Evolutionary conservation across 352 stramenopile genomes (phyloP).

Genomic region (Globisporangium abappressorium): DNA sequence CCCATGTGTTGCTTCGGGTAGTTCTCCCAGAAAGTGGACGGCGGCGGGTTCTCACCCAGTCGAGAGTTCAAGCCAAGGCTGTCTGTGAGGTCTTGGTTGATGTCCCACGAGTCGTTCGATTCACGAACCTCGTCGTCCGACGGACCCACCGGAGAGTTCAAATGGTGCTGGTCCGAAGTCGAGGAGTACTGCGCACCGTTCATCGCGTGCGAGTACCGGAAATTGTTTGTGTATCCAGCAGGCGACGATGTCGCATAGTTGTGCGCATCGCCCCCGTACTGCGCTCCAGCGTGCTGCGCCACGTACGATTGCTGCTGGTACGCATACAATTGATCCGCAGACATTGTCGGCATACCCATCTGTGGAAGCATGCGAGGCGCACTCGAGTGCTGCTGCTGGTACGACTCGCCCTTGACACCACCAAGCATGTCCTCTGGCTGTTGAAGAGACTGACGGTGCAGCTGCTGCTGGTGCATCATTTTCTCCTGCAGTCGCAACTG

Average conservation of each 20-base stretch:
- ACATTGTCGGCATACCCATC: slow-evolving; percentile 9
- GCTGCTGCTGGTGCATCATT: slow-evolving; percentile 54
- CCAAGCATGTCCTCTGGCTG: slow-evolving; percentile 28
- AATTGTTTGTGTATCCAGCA: slow-evolving; percentile 14
- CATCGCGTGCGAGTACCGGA: slow-evolving; percentile 11
- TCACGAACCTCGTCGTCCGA: slow-evolving; percentile 23
- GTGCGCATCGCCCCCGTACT: slow-evolving; percentile 8
- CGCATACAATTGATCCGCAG: slow-evolving; percentile 12
- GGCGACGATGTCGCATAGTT: slow-evolving; percentile 10
- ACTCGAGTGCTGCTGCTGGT: slow-evolving; percentile 3
- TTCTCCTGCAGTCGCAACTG: slow-evolving; percentile 64
- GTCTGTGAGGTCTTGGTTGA: slow-evolving; percentile 23
- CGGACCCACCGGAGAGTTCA: slow-evolving; percentile 8
- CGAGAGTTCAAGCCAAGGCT: slow-evolving; percentile 18
- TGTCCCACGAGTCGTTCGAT: slow-evolving; percentile 29
- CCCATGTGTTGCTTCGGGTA: slow-evolving; percentile 32
- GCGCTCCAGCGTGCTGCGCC: slow-evolving; percentile 9
- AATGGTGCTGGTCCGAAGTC: slow-evolving; percentile 8
- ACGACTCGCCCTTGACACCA: slow-evolving; percentile 17
- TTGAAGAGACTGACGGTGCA: slow-evolving; percentile 62
- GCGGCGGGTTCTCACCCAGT: slow-evolving; percentile 40
- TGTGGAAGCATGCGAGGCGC: slow-evolving; percentile 13
- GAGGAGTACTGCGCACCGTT: slow-evolving; percentile 11
- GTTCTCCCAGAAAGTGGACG: slow-evolving; percentile 40
- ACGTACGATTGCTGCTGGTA: slow-evolving; percentile 17